Conservation (phyloP, 306 rosid species). For the Cotoneaster glaucophyllus region DNA sequence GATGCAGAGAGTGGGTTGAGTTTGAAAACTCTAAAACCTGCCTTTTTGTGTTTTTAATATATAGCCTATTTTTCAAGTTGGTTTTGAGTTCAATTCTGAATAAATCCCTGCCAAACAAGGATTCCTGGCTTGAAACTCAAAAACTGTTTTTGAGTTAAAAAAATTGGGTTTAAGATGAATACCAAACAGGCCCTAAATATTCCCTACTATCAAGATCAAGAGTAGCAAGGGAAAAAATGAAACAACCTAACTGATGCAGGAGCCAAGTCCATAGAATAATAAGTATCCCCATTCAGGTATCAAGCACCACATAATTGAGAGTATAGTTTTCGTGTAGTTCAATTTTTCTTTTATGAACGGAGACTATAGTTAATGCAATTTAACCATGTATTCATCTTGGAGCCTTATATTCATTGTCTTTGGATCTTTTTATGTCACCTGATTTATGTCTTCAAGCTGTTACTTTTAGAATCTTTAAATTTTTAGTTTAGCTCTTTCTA, state of each 20-base stretch:
- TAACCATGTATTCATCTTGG: neutral
- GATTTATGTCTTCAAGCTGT: neutral
- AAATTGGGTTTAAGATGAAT: no score
- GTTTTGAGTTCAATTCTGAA: no score
- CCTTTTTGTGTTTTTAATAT: no score
- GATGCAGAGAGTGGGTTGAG: no score
- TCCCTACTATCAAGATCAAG: neutral
- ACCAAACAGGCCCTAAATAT: neutral
- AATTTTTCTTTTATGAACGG: neutral
- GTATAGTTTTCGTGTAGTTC: neutral
- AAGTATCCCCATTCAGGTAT: neutral
- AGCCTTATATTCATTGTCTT: neutral
- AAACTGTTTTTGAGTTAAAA: no score
- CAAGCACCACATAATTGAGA: neutral
- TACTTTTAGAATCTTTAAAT: neutral
- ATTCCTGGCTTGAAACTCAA: no score
- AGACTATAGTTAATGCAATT: neutral
- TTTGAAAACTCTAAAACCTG: no score
- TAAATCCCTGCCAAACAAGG: no score
- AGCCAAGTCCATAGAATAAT: neutral
- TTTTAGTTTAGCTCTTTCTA: neutral
- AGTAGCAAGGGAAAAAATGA: neutral
- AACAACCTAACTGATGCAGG: conserved; percentile 11
- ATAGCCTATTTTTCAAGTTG: no score
- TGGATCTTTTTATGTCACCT: neutral